Conservation (phyloP, 345 rosid genomes). For the Brassica rapa region DNA sequence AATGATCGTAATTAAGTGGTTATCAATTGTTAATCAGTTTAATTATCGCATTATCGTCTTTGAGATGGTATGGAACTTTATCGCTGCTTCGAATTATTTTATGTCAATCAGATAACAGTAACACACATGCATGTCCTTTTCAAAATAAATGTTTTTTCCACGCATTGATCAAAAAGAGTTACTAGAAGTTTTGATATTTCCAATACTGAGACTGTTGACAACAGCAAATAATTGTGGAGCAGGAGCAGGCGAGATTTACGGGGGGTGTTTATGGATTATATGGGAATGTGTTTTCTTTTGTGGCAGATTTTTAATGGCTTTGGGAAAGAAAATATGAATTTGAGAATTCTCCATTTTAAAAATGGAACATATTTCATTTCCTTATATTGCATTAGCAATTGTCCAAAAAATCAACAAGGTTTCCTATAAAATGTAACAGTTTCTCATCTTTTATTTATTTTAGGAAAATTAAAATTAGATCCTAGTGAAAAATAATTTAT, state of each 20-base stretch:
- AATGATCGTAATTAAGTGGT: background rate
- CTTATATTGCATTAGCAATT: background rate
- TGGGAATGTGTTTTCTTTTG: background rate
- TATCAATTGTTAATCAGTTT: background rate
- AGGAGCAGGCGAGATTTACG: background rate
- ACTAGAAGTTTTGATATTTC: background rate
- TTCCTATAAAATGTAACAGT: background rate
- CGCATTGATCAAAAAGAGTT: background rate
- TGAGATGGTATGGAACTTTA: background rate
- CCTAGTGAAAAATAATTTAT: background rate
- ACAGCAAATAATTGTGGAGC: background rate
- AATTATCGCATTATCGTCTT: slow-evolving; percentile 4
- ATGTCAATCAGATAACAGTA: background rate
- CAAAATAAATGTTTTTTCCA: slow-evolving; percentile 4
- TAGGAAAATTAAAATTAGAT: background rate
- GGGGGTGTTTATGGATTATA: background rate
- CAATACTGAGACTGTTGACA: slow-evolving; percentile 21
- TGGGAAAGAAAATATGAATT: slow-evolving; percentile 11
- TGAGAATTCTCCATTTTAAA: background rate
- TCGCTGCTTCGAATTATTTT: slow-evolving; percentile 2
- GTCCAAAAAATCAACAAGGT: background rate
- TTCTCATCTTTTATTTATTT: background rate
- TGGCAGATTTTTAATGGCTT: background rate
- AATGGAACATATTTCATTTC: background rate
- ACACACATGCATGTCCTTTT: slow-evolving; percentile 1